Percentiles rank a stretch among this genome's conserved stretches.
phyloP scores from a whole-genome alignment of 805 yeast genomes.

The Ogataea methylovora region DNA sequence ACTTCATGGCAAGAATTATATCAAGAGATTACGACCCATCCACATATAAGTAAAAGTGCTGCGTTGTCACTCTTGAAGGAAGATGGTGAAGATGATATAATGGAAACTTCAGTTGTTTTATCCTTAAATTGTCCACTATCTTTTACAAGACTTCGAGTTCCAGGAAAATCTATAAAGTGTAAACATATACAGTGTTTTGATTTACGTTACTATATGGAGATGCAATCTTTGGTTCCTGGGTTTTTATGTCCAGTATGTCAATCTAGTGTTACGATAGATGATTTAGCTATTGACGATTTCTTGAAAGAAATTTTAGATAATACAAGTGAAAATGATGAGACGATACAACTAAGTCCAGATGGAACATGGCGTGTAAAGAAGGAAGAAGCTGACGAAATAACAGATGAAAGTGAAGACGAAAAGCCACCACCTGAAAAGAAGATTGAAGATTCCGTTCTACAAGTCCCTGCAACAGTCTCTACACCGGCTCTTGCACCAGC shows the following conservation, averaged over 20 bases:
- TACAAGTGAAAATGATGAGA: constrained; percentile 51
- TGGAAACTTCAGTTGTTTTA: constrained; percentile 57
- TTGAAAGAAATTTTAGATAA: constrained; percentile 50
- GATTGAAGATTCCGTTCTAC: not conserved
- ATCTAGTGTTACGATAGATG: constrained; percentile 39
- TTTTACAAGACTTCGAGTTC: constrained; percentile 58
- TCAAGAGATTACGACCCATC: constrained; percentile 32
- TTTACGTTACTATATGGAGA: constrained; percentile 59
- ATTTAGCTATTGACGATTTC: constrained; percentile 70
- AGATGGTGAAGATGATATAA: constrained; percentile 61
- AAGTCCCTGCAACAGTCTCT: not conserved
- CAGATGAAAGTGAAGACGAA: constrained; percentile 1
- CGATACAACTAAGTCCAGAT: constrained; percentile 58
- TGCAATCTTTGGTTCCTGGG: constrained; percentile 73
- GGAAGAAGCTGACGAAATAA: not conserved
- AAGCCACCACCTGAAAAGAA: not conserved
- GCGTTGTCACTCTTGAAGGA: constrained; percentile 17
- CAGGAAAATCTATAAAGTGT: constrained; percentile 66
- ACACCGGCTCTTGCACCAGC: not conserved
- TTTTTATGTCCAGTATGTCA: constrained; percentile 90
- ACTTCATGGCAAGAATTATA: constrained; percentile 34
- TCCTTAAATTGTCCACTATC: constrained; percentile 77
- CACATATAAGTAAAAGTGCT: constrained; percentile 51
- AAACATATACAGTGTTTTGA: constrained; percentile 87
- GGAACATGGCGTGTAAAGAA: constrained; percentile 56